Base-by-base conservation (phyloP, 495 filamentous ascomycete genomes). In the Geoglossum glabrum region DNA sequence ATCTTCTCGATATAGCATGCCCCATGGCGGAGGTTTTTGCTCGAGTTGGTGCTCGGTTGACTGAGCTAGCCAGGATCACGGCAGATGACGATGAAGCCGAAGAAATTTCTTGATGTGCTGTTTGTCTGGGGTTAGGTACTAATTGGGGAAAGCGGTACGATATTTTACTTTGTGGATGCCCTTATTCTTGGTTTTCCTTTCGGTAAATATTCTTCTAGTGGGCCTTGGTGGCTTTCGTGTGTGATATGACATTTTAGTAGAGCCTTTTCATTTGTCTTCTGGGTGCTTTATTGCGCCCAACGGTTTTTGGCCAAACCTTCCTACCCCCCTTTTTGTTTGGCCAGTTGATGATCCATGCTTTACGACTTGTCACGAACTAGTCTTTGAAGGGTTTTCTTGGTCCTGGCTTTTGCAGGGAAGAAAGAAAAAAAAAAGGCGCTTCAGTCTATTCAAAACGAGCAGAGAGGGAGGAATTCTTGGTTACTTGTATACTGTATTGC, bases 21-120 rank as follows among this genome's bases (percentile, higher is more conserved):
- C 74, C 76, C 2, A 79, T 79, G 52, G 62, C 60, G 10, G 71
- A 79, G 15, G 67, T 79, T 21, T 64, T 79, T 57, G 69, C 70
- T 59, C 67, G 75, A 56, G 58, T 78, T 26, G 43, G 28, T 40
- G 17, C 36, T n/a, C 40, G 31, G 13, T 26, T 58, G 13, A 10
- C 38, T 15, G 49, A 52, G 23, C 11, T 52, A 13, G 49, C 49
- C 1, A 15, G 3, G 49, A 27, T 52, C 2, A 52, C 9, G 49
- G 23, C 1, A 13, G 3, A 52, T 3, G 23, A 11, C 26, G 9
- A 10, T 19, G 11, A 30, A 1, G 30, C 11, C 17, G 23, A n/a
- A 13, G 25, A 30, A 31, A 28, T 2, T 13, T 6, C 19, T 31
- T n/a, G 15, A 4, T 8, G 5, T 6, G 17, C 21, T 5, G 6